Base-by-base conservation (phyloP, 2,329 filamentous ascomycete genomes). In the Paramyrothecium roridum region DNA sequence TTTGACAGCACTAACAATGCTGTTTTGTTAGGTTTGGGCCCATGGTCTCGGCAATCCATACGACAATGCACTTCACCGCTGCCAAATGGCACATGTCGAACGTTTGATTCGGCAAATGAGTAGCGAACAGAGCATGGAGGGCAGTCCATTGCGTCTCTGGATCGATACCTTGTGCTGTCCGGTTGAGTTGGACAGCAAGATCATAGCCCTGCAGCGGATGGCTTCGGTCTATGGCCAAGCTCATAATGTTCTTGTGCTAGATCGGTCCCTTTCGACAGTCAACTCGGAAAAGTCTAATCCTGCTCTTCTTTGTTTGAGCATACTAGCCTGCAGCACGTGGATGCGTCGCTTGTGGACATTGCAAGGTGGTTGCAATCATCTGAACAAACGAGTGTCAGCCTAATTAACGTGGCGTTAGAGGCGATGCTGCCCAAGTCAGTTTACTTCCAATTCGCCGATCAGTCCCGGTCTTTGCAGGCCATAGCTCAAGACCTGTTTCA, bases 281-380 rank as follows among this genome's bases (percentile, higher is more conserved):
- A 47, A 57, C n/a, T 57, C 62, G 1, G 37, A 60, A 19, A 19
- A 6, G 2, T 37, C 53, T 4, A 52, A 56, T 16, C 54, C 52
- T 10, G 59, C 61, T 7, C 69, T 73, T 46, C 54, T 69, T 16
- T 50, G 72, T 0, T 52, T 68, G 3, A 60, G 68, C 17, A 62
- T 72, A 3, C 63, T 72, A 30, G 67, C 54, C 8, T 59, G 61
- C 17, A 72, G 70, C 4, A 61, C 65, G 20, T 76, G 74, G 73
- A 72, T 73, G 61, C 64, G 70, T 46, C 61, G 73, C 6, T 60
- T 74, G 2, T 76, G 73, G 74, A 76, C 73, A 0, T 62, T 75
- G 16, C 73, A 75, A 59, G 63, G 65, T 60, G 56, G 11, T 3
- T n/a, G 43, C 26, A 30, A 30, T 6, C 37, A 17, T 13, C 37